Evolutionary conservation across 441 rosid genomes (phyloP).

Genomic region (Iberis amara): DNA sequence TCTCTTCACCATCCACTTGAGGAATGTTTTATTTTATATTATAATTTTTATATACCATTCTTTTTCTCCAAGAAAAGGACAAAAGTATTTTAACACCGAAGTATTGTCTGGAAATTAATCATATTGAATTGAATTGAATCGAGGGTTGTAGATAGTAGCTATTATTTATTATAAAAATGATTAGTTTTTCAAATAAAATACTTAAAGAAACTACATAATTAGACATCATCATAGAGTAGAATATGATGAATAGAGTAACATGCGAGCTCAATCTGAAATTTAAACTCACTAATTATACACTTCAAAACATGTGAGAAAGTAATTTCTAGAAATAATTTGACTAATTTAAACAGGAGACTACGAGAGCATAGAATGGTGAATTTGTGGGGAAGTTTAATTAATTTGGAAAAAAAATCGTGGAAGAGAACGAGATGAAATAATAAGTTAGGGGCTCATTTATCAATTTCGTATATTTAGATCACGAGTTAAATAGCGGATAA

Average conservation of each 20-base stretch:
- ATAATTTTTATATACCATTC: constrained; percentile 12
- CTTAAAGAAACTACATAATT: constrained; percentile 1
- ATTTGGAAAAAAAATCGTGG: neutral
- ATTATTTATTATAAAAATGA: too few relatives aligned
- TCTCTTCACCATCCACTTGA: constrained; percentile 9
- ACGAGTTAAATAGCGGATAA: constrained; percentile 23
- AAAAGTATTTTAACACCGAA: neutral
- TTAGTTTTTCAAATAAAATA: neutral
- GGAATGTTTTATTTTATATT: too few relatives aligned
- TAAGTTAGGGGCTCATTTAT: constrained; percentile 8
- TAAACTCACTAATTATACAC: constrained; percentile 1
- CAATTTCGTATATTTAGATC: neutral
- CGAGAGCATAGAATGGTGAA: too few relatives aligned
- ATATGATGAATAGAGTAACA: constrained; percentile 7
- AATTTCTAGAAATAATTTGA: neutral
- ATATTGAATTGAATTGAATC: neutral
- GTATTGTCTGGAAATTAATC: neutral
- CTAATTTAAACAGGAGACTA: too few relatives aligned
- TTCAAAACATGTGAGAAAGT: constrained; percentile 8
- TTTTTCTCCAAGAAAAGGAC: constrained; percentile 20
- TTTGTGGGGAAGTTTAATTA: neutral
- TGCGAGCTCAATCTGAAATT: constrained; percentile 11
- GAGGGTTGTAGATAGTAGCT: neutral
- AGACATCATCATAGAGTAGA: constrained; percentile 22
- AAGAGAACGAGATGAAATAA: neutral